Evolutionary conservation across 2,329 filamentous ascomycete species (phyloP).

Genomic region (Herpotrichia juniperi): DNA sequence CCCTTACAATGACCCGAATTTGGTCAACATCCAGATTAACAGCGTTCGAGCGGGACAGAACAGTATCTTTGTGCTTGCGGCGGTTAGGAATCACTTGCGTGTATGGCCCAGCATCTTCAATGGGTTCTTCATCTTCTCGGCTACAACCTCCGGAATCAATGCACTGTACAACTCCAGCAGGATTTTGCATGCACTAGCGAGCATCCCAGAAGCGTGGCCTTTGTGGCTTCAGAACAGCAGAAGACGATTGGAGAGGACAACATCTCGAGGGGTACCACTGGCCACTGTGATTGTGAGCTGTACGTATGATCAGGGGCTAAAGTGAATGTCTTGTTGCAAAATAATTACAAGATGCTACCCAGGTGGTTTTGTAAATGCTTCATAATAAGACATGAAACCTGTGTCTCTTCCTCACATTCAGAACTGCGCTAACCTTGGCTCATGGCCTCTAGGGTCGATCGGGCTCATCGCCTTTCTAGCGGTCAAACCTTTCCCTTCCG

Average conservation of each 20-base stretch:
- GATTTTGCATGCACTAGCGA: conserved; percentile 52
- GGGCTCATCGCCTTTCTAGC: conserved; percentile 47
- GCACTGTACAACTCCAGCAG: conserved; percentile 51
- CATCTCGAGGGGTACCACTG: conserved; percentile 44
- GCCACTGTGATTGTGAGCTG: conserved; percentile 46
- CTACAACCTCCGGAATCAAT: conserved; percentile 51
- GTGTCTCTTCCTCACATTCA: too few species aligned
- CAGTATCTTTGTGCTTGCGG: conserved; percentile 49
- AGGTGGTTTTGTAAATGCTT: too few species aligned
- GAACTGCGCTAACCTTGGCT: too few species aligned
- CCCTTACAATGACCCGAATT: conserved; percentile 45
- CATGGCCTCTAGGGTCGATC: too few species aligned
- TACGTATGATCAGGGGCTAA: too few species aligned
- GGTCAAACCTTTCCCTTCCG: conserved; percentile 29
- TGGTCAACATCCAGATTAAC: conserved; percentile 34
- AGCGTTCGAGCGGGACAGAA: conserved; percentile 39
- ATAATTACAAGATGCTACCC: too few species aligned
- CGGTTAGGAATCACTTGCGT: conserved; percentile 47
- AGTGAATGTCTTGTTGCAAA: too few species aligned
- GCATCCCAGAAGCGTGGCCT: conserved; percentile 48
- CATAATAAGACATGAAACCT: too few species aligned
- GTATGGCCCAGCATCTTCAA: conserved; percentile 52
- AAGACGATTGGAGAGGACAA: conserved; percentile 43
- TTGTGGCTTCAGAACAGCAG: conserved; percentile 41
- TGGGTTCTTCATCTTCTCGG: conserved; percentile 54